A percentile compares a stretch with the other conserved stretches of the same genome.
phyloP scores from a whole-genome alignment of 495 filamentous ascomycete genomes.

The Penicillium chermesinum region DNA sequence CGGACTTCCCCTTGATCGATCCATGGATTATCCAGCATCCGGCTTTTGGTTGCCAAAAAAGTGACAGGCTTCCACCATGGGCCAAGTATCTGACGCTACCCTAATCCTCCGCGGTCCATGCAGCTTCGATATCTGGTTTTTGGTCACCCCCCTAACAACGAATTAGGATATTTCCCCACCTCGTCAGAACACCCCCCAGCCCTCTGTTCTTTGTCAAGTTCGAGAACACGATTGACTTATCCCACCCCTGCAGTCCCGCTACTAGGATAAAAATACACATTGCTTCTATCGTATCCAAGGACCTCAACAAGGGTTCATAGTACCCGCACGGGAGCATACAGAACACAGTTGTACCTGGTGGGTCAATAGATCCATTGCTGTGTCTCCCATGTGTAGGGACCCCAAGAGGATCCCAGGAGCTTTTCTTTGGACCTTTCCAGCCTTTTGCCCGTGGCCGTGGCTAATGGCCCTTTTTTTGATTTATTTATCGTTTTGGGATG shows the following conservation, averaged over 20 bases:
- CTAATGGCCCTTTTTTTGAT: too few relatives aligned
- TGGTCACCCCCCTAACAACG: not conserved
- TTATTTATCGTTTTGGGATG: slow-evolving; percentile 2
- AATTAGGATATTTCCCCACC: slow-evolving; percentile 8
- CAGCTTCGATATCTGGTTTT: slow-evolving; percentile 3
- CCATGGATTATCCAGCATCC: too few relatives aligned
- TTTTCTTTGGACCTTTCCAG: slow-evolving; percentile 9
- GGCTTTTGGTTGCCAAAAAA: too few relatives aligned
- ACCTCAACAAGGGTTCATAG: not conserved
- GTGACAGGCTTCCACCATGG: slow-evolving; percentile 6
- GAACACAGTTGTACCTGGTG: not conserved
- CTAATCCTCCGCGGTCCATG: slow-evolving; percentile 6
- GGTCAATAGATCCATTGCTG: not conserved
- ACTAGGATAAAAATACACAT: not conserved
- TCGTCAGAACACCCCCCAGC: too few relatives aligned
- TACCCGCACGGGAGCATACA: not conserved
- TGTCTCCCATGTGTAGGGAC: slow-evolving; percentile 1
- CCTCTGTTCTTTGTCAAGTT: slow-evolving; percentile 8
- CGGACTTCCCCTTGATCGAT: slow-evolving; percentile 11
- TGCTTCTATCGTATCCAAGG: not conserved
- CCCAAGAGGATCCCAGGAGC: slow-evolving; percentile 2
- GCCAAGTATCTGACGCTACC: slow-evolving; percentile 9
- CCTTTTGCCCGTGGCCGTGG: slow-evolving; percentile 11
- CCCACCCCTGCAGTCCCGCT: not conserved
- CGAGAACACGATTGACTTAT: slow-evolving; percentile 5